These are phyloP conservation scores for Blastobotrys indianensis DNA, from an alignment of 1,139 yeast species.

Conservation along the genomic window DNA sequence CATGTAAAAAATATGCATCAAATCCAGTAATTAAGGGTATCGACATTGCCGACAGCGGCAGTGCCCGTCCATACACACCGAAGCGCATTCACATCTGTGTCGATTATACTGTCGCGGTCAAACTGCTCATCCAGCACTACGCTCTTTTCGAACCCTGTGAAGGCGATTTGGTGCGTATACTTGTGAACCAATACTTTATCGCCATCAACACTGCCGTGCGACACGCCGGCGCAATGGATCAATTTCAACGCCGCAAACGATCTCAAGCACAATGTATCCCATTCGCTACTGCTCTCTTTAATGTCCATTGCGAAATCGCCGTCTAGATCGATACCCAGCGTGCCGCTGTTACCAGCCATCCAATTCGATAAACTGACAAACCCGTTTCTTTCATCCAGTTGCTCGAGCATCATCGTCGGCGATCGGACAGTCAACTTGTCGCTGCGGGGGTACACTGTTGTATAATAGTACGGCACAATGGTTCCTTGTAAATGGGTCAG, in stretches of 20 bases:
- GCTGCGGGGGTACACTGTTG: neutral
- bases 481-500: conserved; percentile 7
- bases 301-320: neutral
- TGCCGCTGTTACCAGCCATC: neutral
- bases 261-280: conserved; percentile 1
- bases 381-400: conserved; percentile 1
- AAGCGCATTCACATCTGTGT: neutral
- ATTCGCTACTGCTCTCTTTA: neutral
- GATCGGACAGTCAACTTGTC: neutral
- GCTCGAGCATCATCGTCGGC: conserved; percentile 1
- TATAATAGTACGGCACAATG: conserved; percentile 1
- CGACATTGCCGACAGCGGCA: too few relatives aligned
- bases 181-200: neutral
- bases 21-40: too few relatives aligned
- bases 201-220: conserved; percentile 1
- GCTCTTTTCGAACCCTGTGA: conserved; percentile 3
- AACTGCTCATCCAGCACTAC: neutral
- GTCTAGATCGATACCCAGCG: neutral
- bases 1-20: too few relatives aligned
- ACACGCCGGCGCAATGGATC: conserved; percentile 2
- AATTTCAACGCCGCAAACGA: conserved; percentile 3
- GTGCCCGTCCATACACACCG: neutral
- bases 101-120: neutral
- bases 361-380: neutral
- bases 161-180: neutral